Evolutionary conservation across 2,329 filamentous ascomycete species (phyloP).

Genomic region (Aspergillus pseudoglaucus): DNA sequence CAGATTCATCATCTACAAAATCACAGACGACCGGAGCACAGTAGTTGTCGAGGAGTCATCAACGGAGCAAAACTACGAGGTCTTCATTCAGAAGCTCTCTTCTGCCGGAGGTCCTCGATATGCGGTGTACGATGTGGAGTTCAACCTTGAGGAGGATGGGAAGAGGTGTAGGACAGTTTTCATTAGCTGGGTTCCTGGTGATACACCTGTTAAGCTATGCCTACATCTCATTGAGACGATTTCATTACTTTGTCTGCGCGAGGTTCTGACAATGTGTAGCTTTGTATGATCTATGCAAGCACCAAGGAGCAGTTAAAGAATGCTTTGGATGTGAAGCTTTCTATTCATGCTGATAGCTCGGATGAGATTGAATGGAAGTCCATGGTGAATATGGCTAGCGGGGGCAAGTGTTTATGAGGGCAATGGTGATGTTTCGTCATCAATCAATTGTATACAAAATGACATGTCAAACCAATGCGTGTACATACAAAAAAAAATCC

Average conservation of each 20-base stretch:
- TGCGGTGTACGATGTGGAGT: constrained; percentile 13
- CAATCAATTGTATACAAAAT: background rate
- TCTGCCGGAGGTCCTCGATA: constrained; percentile 6
- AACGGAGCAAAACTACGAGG: constrained; percentile 6
- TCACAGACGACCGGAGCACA: constrained; percentile 6
- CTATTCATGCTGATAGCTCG: constrained; percentile 6
- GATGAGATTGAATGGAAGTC: constrained; percentile 9
- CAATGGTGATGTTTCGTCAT: no score
- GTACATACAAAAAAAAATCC: background rate
- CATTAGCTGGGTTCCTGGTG: constrained; percentile 9
- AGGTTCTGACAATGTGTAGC: background rate
- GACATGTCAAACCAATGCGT: background rate
- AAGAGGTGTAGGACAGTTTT: constrained; percentile 7
- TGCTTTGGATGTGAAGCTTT: constrained; percentile 8
- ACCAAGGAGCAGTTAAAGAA: constrained; percentile 10
- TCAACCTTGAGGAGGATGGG: constrained; percentile 8
- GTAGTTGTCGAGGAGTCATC: constrained; percentile 7
- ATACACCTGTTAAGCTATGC: constrained; percentile 2
- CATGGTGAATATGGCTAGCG: constrained; percentile 7
- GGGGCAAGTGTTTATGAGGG: background rate
- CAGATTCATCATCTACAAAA: constrained; percentile 8
- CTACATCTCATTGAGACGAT: no score
- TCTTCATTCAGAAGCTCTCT: constrained; percentile 6
- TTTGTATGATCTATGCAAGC: constrained; percentile 8
- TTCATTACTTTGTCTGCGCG: background rate